phyloP scores from a whole-genome alignment of 495 filamentous ascomycete species.

The Penicillium argentinense region DNA sequence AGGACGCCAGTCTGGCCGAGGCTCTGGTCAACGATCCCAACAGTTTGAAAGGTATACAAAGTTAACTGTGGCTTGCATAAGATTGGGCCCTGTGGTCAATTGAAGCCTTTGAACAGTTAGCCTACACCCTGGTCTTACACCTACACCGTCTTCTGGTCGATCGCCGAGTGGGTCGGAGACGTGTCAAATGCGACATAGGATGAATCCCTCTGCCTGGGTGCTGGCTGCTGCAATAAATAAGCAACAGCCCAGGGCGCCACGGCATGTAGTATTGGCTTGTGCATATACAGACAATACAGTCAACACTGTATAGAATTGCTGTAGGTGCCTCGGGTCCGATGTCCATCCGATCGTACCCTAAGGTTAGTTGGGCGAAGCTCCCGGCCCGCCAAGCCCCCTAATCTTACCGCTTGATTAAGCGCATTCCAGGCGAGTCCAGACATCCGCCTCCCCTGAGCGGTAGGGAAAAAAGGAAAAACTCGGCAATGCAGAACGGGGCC shows the following conservation, averaged over 20 bases:
- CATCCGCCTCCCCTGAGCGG: constrained; percentile 15
- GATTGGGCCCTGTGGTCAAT: constrained; percentile 21
- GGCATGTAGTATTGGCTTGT: not conserved
- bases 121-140: constrained; percentile 3
- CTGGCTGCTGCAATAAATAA: constrained; percentile 4
- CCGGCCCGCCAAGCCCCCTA: constrained; percentile 21
- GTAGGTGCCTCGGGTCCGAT: too few species aligned
- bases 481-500: constrained; percentile 1
- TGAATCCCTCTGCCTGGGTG: constrained; percentile 2
- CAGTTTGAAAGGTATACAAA: too few species aligned
- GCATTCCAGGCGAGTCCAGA: constrained; percentile 31
- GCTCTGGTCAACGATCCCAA: too few species aligned
- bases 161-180: constrained; percentile 23
- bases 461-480: constrained; percentile 5
- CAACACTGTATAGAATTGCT: too few species aligned
- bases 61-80: too few species aligned
- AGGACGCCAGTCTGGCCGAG: too few species aligned
- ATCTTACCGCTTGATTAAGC: constrained; percentile 26
- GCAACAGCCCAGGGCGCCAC: constrained; percentile 4
- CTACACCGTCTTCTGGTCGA: constrained; percentile 16
- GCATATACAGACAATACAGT: not conserved
- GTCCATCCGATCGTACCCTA: too few species aligned
- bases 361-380: constrained; percentile 7
- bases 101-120: not conserved
- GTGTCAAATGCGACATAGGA: constrained; percentile 21